Conservation (phyloP, 805 yeast species). For the Gaillardinia entomophila region DNA sequence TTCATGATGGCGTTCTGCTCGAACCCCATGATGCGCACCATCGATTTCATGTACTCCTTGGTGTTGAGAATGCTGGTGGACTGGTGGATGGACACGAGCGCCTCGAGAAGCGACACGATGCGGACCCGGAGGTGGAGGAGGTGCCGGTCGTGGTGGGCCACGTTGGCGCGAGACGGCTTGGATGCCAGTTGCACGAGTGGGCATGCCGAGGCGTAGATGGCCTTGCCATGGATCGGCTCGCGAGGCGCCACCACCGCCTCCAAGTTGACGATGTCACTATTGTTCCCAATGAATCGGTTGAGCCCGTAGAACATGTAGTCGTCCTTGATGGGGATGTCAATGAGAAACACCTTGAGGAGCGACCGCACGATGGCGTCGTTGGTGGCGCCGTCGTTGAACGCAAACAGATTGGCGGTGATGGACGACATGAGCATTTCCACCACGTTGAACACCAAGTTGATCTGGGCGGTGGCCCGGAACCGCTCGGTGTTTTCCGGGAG, state of each 20-base stretch:
- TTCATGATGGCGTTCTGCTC: conserved; percentile 44
- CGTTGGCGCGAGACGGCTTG: neutral
- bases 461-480: conserved; percentile 31
- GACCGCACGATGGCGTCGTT: conserved; percentile 16
- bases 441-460: conserved; percentile 44
- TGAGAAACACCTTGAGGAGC: conserved; percentile 30
- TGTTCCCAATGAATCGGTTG: conserved; percentile 50
- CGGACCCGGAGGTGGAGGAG: conserved; percentile 36
- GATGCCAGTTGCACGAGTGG: conserved; percentile 2
- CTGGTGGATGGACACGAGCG: conserved; percentile 25
- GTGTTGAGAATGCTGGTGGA: conserved; percentile 23
- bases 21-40: conserved; percentile 38
- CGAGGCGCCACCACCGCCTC: conserved; percentile 34
- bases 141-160: conserved; percentile 38
- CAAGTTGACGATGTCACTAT: conserved; percentile 35
- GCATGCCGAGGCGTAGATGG: no score
- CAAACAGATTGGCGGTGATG: conserved; percentile 26
- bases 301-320: conserved; percentile 48
- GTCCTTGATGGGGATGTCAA: conserved; percentile 34
- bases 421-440: conserved; percentile 50
- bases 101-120: conserved; percentile 47
- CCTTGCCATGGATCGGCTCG: no score
- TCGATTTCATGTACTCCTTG: conserved; percentile 33
- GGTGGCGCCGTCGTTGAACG: conserved; percentile 8
- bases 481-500: conserved; percentile 46